These are phyloP conservation scores for Penicillium silybi DNA, from an alignment of 495 filamentous ascomycete genomes.

Conservation along the genomic window DNA sequence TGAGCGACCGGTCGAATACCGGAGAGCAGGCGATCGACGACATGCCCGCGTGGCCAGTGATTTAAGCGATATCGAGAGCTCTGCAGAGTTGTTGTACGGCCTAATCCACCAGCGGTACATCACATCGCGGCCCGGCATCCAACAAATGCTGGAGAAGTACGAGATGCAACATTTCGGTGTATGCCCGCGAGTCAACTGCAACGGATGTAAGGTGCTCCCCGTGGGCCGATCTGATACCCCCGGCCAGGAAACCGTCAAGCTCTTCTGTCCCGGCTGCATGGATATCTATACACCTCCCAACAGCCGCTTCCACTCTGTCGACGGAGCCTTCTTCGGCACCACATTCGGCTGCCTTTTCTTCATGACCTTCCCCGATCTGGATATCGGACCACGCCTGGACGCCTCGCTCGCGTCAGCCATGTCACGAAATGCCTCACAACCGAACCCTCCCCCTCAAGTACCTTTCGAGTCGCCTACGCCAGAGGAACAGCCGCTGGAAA, in stretches of 20 bases:
- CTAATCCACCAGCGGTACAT: conserved; percentile 98
- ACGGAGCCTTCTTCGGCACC: conserved; percentile 96
- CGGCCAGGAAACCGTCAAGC: conserved; percentile 94
- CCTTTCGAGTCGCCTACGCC: conserved; percentile 29
- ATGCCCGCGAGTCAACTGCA: conserved; percentile 87
- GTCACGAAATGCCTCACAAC: conserved; percentile 34
- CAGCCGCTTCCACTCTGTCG: conserved; percentile 95
- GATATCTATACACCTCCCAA: conserved; percentile 98
- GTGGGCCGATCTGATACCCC: conserved; percentile 92
- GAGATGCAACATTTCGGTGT: conserved; percentile 91
- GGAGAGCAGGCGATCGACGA: conserved; percentile 62
- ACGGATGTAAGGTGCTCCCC: conserved; percentile 80
- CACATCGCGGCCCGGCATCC: conserved; percentile 93
- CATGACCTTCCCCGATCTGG: conserved; percentile 95
- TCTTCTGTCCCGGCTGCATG: conserved; percentile 95
- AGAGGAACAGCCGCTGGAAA: conserved; percentile 48
- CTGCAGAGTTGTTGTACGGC: conserved; percentile 94
- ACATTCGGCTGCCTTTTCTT: conserved; percentile 95
- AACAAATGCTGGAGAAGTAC: conserved; percentile 99
- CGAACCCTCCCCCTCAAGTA: conserved; percentile 16
- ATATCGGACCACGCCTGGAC: conserved; percentile 52
- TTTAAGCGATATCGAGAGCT: conserved; percentile 90
- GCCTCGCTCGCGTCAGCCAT: conserved; percentile 20
- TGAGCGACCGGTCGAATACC: conserved; percentile 55
- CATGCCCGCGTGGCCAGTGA: conserved; percentile 87